These are phyloP conservation scores for Pyrus bretschneideri DNA, from an alignment of 306 rosid genomes.

Conservation along the genomic window DNA sequence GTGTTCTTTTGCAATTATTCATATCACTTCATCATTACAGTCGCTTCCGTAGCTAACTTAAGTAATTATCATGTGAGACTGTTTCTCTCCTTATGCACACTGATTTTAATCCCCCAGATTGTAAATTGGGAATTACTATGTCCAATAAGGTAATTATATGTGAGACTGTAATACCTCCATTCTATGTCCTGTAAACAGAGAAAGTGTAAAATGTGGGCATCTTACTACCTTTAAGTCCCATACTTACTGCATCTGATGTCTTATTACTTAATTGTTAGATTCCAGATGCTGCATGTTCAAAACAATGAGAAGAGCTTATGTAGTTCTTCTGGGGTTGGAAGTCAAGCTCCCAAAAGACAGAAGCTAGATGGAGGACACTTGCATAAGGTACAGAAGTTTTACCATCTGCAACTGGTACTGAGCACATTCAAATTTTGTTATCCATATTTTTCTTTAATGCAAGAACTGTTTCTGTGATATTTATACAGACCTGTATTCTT, in stretches of 20 bases:
- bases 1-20: not conserved
- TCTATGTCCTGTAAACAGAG: constrained; percentile 1
- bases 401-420: not conserved
- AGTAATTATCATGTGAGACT: not conserved
- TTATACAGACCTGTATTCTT: not conserved
- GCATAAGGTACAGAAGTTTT: constrained; percentile 49
- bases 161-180: not conserved
- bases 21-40: not conserved
- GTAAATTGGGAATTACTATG: not conserved
- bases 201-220: not conserved
- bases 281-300: constrained; percentile 42
- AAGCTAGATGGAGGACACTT: constrained; percentile 80
- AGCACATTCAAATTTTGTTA: not conserved
- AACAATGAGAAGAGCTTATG: constrained; percentile 43
- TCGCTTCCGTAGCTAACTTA: not conserved
- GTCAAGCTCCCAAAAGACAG: constrained; percentile 84
- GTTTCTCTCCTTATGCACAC: not conserved
- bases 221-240: not conserved
- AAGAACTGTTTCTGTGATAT: constrained; percentile 1
- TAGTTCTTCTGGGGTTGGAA: constrained; percentile 52
- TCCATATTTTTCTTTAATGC: not conserved
- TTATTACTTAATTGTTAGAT: constrained; percentile 36
- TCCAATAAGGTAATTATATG: not conserved
- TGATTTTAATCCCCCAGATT: not conserved
- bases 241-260: constrained; percentile 6